Percentiles rank a stretch among this genome's conserved stretches.
Evolutionary conservation across 2,329 filamentous ascomycete genomes (phyloP).

Genomic region (Cladobotryum mycophilum): DNA sequence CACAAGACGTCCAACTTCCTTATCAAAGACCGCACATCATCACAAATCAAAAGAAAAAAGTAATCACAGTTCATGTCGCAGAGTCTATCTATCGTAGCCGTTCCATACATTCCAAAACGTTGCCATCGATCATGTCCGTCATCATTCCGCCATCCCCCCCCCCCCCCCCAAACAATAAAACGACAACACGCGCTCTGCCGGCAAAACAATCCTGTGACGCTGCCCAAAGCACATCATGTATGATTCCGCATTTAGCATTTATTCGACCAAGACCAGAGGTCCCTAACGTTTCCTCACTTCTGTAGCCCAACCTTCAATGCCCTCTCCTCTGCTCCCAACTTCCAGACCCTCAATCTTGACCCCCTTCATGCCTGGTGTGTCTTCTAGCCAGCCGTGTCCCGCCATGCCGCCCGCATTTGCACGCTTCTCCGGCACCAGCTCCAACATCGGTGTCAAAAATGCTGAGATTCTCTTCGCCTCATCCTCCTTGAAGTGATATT

Average conservation of each 20-base stretch:
- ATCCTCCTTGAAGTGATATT: constrained; percentile 87
- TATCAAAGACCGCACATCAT: too few species aligned
- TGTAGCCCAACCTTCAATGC: constrained; percentile 87
- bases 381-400: constrained; percentile 72
- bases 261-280: neutral
- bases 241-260: too few species aligned
- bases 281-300: constrained; percentile 76
- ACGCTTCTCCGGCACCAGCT: constrained; percentile 77
- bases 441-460: constrained; percentile 86
- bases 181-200: too few species aligned
- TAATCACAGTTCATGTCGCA: constrained; percentile 9
- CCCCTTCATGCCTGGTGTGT: constrained; percentile 82
- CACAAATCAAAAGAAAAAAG: too few species aligned
- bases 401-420: constrained; percentile 97
- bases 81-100: constrained; percentile 17
- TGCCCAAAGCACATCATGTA: too few species aligned
- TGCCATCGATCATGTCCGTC: too few species aligned
- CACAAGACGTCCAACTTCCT: too few species aligned
- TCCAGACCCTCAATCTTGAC: constrained; percentile 65
- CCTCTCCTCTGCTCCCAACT: constrained; percentile 79
- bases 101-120: constrained; percentile 3
- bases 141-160: too few species aligned
- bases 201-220: too few species aligned
- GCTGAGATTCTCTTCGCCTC: constrained; percentile 72
- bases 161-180: too few species aligned